A percentile compares a stretch with the other conserved stretches of the same genome.
Conservation (phyloP, 2,329 filamentous ascomycete species). For the Seiridium cupressi region DNA sequence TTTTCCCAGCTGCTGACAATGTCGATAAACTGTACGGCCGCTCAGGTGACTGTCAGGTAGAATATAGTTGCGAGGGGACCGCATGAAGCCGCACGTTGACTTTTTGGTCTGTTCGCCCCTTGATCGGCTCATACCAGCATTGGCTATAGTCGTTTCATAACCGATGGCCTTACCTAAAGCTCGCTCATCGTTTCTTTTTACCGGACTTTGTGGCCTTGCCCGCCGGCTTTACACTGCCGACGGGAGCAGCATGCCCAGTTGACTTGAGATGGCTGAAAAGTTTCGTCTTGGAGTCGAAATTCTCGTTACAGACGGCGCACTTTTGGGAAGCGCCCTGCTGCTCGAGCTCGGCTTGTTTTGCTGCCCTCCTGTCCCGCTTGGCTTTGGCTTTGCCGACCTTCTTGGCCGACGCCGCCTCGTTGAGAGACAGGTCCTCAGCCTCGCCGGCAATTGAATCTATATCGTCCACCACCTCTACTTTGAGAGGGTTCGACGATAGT, state of each 20-base stretch:
- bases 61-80: not conserved
- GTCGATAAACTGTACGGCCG: not conserved
- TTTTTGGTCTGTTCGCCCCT: not conserved
- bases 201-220: slow-evolving; percentile 25
- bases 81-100: not conserved
- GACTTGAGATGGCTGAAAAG: slow-evolving; percentile 73
- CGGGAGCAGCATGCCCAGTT: slow-evolving; percentile 59
- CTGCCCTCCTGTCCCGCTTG: slow-evolving; percentile 47
- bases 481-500: slow-evolving; percentile 22
- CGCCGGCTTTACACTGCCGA: slow-evolving; percentile 15
- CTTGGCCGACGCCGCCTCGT: slow-evolving; percentile 23
- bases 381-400: slow-evolving; percentile 51
- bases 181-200: slow-evolving; percentile 34
- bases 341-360: slow-evolving; percentile 34
- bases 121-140: not conserved
- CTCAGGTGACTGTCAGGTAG: not conserved
- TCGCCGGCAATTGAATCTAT: slow-evolving; percentile 1
- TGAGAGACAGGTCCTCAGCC: slow-evolving; percentile 25
- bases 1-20: too few species aligned
- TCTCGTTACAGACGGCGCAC: slow-evolving; percentile 33
- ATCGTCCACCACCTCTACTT: slow-evolving; percentile 10
- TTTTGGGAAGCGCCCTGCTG: slow-evolving; percentile 23
- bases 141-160: too few species aligned
- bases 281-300: slow-evolving; percentile 62
- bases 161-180: too few species aligned